Percentiles rank a stretch among this genome's conserved stretches.
Conservation (phyloP, 345 rosid species). For the Aquilaria malaccensis region DNA sequence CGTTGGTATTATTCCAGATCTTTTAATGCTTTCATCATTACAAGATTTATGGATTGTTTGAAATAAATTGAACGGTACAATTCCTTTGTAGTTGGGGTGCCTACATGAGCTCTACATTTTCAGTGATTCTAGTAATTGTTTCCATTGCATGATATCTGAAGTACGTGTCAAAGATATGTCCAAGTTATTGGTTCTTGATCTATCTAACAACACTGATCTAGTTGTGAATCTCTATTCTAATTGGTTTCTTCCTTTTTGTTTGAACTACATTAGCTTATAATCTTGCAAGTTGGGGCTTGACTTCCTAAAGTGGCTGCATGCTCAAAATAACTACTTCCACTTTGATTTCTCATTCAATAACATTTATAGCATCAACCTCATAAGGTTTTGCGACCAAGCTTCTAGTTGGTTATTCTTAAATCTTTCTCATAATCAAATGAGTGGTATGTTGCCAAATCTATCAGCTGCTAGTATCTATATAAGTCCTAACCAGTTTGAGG, state of each 20-base stretch:
- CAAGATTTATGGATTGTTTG: background rate
- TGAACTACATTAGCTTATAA: background rate
- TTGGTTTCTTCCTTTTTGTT: conserved; percentile 10
- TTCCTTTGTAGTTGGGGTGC: background rate
- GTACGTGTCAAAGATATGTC: conserved; percentile 5
- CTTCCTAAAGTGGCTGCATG: conserved; percentile 5
- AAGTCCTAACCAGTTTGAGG: conserved; percentile 4
- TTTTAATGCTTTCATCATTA: background rate
- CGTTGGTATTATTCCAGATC: background rate
- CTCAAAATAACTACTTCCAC: background rate
- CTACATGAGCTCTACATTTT: background rate
- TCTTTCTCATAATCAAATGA: too few relatives aligned
- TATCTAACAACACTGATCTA: background rate
- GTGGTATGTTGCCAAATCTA: too few relatives aligned
- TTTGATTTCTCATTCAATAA: background rate
- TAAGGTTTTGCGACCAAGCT: conserved; percentile 6
- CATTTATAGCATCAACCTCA: background rate
- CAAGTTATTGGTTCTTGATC: background rate
- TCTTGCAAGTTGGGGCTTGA: conserved; percentile 1
- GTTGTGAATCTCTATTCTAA: background rate
- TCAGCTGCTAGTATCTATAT: background rate
- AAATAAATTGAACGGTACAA: background rate
- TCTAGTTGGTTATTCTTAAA: background rate
- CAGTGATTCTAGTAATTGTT: background rate
- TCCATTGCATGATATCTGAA: background rate